These are phyloP conservation scores for Symbiodinium pilosum DNA, from an alignment of 73 alveolate species.

Conservation along the genomic window DNA sequence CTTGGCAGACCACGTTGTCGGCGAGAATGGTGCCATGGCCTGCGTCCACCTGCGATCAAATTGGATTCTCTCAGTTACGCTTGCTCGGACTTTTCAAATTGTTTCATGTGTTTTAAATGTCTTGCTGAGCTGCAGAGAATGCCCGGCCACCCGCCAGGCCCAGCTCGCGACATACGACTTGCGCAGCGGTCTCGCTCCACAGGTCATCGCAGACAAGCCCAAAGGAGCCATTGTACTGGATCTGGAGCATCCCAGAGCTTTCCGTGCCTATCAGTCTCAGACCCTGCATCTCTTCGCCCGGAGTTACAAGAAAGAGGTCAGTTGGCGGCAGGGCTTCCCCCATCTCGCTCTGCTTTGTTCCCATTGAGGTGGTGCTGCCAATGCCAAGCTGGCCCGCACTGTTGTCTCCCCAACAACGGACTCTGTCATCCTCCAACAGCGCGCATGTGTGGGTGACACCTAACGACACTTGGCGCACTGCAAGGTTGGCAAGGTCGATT, in stretches of 20 bases:
- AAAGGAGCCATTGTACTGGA: not conserved
- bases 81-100: too few relatives aligned
- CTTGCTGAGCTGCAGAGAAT: too few relatives aligned
- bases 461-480: not conserved
- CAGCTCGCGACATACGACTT: not conserved
- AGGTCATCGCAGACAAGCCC: not conserved
- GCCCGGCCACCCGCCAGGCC: conserved; percentile 8
- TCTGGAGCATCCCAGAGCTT: not conserved
- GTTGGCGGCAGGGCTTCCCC: not conserved
- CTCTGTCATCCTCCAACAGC: not conserved
- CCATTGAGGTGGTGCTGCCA: not conserved
- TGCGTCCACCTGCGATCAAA: too few relatives aligned
- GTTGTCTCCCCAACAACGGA: not conserved
- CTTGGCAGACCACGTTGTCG: not conserved
- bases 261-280: not conserved
- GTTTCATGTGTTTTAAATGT: too few relatives aligned
- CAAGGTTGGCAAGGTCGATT: not conserved
- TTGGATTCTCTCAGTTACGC: too few relatives aligned
- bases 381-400: not conserved
- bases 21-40: not conserved
- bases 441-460: not conserved
- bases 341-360: not conserved
- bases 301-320: not conserved
- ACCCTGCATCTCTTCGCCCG: not conserved
- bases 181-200: not conserved